phyloP scores from a whole-genome alignment of 192 early-diverging fungal species.

The Entophlyctis helioformis region DNA sequence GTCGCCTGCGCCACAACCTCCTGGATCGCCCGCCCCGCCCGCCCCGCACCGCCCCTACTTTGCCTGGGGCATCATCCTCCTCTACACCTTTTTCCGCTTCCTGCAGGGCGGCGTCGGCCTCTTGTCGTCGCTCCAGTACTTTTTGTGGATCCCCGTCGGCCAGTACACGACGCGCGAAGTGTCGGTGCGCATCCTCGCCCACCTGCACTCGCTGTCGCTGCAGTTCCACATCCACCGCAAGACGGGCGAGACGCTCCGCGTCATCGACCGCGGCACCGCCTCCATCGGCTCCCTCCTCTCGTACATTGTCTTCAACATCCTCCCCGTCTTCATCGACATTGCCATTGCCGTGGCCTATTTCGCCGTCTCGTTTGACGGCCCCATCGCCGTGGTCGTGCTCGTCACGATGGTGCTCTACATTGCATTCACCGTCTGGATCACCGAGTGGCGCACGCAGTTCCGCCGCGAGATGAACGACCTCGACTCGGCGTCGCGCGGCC shows the following conservation, averaged over 20 bases:
- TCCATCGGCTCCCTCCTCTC: constrained; percentile 53
- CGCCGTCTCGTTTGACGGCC: constrained; percentile 43
- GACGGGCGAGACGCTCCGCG: constrained; percentile 87
- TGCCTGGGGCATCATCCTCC: constrained; percentile 39
- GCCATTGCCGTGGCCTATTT: constrained; percentile 56
- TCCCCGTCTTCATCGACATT: constrained; percentile 84
- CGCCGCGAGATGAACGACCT: constrained; percentile 70
- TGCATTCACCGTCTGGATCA: constrained; percentile 65
- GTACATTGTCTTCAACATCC: constrained; percentile 80
- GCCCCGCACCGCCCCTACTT: constrained; percentile 18
- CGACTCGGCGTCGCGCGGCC: constrained; percentile 71
- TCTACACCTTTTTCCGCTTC: constrained; percentile 54
- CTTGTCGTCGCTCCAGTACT: constrained; percentile 68
- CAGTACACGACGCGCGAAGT: constrained; percentile 87
- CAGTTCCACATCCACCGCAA: constrained; percentile 90
- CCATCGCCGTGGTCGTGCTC: constrained; percentile 74
- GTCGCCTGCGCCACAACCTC: too few relatives aligned
- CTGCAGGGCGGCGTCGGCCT: constrained; percentile 63
- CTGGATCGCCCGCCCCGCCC: constrained; percentile 9
- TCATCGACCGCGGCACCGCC: constrained; percentile 70
- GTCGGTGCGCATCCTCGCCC: constrained; percentile 81
- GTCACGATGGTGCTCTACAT: constrained; percentile 83
- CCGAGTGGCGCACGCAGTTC: constrained; percentile 60
- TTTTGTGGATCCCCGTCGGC: constrained; percentile 85
- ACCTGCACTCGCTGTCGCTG: constrained; percentile 78